Evolutionary conservation across 257 asterid genomes (phyloP), one percentile per base, ranked within the genome.

Genomic region (Anisodus tanguticus): DNA sequence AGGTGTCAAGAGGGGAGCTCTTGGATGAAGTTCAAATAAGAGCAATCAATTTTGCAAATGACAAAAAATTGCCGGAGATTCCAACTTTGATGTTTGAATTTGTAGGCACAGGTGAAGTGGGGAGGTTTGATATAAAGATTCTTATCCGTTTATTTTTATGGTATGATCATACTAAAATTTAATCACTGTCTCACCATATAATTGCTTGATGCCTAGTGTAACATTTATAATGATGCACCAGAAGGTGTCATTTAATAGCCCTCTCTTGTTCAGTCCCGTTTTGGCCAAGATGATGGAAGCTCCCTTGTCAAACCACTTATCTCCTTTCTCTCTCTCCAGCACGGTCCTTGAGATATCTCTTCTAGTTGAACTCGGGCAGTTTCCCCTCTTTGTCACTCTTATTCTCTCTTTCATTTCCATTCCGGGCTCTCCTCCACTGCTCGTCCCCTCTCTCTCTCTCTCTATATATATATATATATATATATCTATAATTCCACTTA

Each of bases 1-100:
- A 95, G 99, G 98, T 94, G 78, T 97, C 99, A 41, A 91, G 98
- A 89, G 94, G 95, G 88, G 99, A 97, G 92, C 98, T 97, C 81
- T 84, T 97, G 89, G 99, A 97, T 88, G 99, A 97, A 92, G 97
- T 94, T 87, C 99, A 94, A 90, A 86, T 97, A 84, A 91, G 91
- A 88, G 99, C 99, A 43, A 90, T 97, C 88, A 97, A 97, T 88
- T 3, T 90, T 85, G 99, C 97, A 80, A 97, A 97, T 79, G 98
- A 94, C 83, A 94, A 94, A 91, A 88, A 84, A 59, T 90, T 97
- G 85, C 97, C 99, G 16, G 99, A 95, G 90, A 90, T 87, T 85
- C 99, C 99, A n/a, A 97, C 99, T 79, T 90, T 97, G 90, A 92
- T 97, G 98, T 91, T 93, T 86, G 98, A 97, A 90, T 92, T 95